These are phyloP conservation scores for Claviceps lovelessii DNA, from an alignment of 2,329 filamentous ascomycete genomes.

Conservation along the genomic window DNA sequence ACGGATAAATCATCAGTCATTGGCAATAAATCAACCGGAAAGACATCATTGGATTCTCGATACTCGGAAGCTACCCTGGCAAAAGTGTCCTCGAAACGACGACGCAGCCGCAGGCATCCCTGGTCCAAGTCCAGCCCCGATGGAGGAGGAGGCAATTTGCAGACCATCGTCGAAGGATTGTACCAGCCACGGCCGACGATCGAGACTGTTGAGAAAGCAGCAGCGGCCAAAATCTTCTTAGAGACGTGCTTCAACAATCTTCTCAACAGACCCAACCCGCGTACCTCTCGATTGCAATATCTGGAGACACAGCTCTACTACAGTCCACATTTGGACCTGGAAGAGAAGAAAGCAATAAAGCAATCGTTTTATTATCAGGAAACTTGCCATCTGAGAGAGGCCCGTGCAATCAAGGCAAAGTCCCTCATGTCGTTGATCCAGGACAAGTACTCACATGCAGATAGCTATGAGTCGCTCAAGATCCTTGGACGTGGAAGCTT, in stretches of 20 bases:
- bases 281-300: slow-evolving; percentile 18
- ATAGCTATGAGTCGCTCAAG: slow-evolving; percentile 61
- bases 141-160: slow-evolving; percentile 17
- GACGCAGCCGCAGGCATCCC: slow-evolving; percentile 17
- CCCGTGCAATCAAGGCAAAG: slow-evolving; percentile 44
- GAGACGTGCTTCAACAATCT: slow-evolving; percentile 73
- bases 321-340: slow-evolving; percentile 33
- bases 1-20: slow-evolving; percentile 13
- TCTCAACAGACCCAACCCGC: slow-evolving; percentile 30
- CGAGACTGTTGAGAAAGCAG: slow-evolving; percentile 59
- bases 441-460: slow-evolving; percentile 8
- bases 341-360: slow-evolving; percentile 40
- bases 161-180: slow-evolving; percentile 20
- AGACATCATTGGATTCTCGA: slow-evolving; percentile 21
- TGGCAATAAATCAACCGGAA: slow-evolving; percentile 16
- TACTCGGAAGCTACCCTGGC: slow-evolving; percentile 10
- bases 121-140: slow-evolving; percentile 24
- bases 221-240: slow-evolving; percentile 72
- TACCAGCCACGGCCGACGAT: slow-evolving; percentile 20
- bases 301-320: slow-evolving; percentile 40
- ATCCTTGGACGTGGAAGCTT: slow-evolving; percentile 89
- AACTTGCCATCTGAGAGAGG: slow-evolving; percentile 59
- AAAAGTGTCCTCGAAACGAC: slow-evolving; percentile 12
- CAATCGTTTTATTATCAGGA: slow-evolving; percentile 52
- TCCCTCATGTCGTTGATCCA: slow-evolving; percentile 5